Base-by-base conservation (phyloP, 805 yeast species). In the Yamadazyma kitorensis region DNA sequence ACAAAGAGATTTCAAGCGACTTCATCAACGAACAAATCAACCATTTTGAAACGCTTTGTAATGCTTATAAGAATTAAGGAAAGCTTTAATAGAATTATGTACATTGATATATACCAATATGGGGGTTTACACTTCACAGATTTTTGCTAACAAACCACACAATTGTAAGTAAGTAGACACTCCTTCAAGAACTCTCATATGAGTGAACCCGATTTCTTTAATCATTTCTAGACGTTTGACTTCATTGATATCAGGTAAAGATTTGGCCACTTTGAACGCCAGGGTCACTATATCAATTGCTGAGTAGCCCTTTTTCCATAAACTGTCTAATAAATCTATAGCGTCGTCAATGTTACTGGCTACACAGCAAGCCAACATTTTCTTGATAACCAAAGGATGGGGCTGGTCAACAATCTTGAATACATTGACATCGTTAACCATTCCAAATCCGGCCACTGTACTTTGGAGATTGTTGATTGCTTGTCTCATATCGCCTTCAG, bases 401-500 rank as follows among this genome's bases (percentile, higher is more conserved):
- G 98, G 98, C 34, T 88, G 83, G 56, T 93, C 98, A 3, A 93
- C 98, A 39, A 93, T 86, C 55, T 84, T 86, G 71, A 88, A 93
- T 12, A 93, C 98, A 50, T 89, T 91, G 25, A 85, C 87, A 29
- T 87, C 87, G 51, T 79, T 85, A n/a, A 93, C 96, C 36, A 85
- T 72, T 3, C 84, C 89, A 61, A 89, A 89, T 2, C 98, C 98
- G 1, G 96, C 87, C 20, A 82, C 91, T 0, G 97, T 88, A 51
- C 95, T 82, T 55, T 93, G 98, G 39, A 93, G 57, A 59, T 93
- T 93, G 54, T 93, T 93, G 30, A 93, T 76, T 0, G 98, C 98
- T 59, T 93, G 98, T 58, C 98, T 79, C 98, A 93, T 91, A 55
- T 93, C 98, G 40, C 98, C 98, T 54, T 93, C 98, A 0, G 96